phyloP scores from a whole-genome alignment of 306 rosid genomes.

The Vigna mungo region DNA sequence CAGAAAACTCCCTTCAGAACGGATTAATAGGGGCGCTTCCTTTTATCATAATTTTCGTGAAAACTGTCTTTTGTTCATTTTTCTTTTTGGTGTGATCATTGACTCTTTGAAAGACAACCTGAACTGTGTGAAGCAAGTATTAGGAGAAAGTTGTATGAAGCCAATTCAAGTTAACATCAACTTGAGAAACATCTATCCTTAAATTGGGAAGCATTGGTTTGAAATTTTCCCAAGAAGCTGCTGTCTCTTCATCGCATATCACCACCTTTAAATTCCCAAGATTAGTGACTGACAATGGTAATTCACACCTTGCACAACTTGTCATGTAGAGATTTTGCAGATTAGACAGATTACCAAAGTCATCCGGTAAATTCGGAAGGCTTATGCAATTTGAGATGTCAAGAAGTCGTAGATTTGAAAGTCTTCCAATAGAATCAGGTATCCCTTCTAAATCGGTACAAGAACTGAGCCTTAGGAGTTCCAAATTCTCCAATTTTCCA shows the following conservation, averaged over 20 bases:
- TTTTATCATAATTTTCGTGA: not conserved
- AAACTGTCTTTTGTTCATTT: not conserved
- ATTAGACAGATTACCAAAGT: slow-evolving; percentile 50
- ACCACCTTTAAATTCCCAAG: slow-evolving; percentile 54
- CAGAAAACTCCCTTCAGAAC: not conserved
- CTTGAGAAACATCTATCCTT: slow-evolving; percentile 47
- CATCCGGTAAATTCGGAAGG: slow-evolving; percentile 52
- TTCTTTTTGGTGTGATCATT: not conserved
- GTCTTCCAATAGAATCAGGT: slow-evolving; percentile 48
- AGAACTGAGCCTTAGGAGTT: slow-evolving; percentile 59
- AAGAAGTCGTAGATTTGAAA: slow-evolving; percentile 42
- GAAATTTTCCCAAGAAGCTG: slow-evolving; percentile 50
- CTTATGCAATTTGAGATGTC: slow-evolving; percentile 64
- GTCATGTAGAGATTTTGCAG: slow-evolving; percentile 57
- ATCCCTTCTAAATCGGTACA: slow-evolving; percentile 52
- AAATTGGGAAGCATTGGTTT: slow-evolving; percentile 36
- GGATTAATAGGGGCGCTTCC: not conserved
- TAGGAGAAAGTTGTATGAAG: slow-evolving; percentile 50
- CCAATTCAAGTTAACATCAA: slow-evolving; percentile 65
- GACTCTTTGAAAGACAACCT: not conserved
- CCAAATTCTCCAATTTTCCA: slow-evolving; percentile 55
- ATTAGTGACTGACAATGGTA: slow-evolving; percentile 54
- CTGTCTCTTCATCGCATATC: slow-evolving; percentile 68
- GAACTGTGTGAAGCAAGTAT: not conserved
- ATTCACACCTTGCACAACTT: slow-evolving; percentile 51